phyloP scores from a whole-genome alignment of 2,329 filamentous ascomycete species.

The Penicillium concentricum region DNA sequence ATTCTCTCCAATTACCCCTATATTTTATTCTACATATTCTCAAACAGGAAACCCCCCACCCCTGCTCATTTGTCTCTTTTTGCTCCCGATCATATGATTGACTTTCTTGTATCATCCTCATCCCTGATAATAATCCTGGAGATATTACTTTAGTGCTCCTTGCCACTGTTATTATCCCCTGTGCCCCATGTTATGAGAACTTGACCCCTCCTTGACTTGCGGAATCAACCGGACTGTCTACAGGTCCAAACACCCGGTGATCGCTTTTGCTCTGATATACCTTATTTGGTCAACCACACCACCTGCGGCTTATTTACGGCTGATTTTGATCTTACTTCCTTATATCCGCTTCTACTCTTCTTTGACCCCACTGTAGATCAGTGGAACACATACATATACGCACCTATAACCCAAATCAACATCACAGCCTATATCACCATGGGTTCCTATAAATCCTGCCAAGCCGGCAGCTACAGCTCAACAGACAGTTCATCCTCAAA shows the following conservation, averaged over 20 bases:
- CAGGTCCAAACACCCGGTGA: background rate
- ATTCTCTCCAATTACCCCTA: background rate
- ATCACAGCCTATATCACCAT: constrained; percentile 17
- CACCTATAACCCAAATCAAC: background rate
- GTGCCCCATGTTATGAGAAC: constrained; percentile 18
- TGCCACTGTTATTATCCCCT: constrained; percentile 2
- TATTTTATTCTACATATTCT: background rate
- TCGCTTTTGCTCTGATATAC: constrained; percentile 3
- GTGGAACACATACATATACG: background rate
- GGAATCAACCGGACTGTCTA: background rate
- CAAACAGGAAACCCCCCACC: constrained; percentile 2
- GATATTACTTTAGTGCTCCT: background rate
- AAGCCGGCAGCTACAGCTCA: constrained; percentile 37
- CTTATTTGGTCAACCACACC: constrained; percentile 1
- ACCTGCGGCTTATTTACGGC: constrained; percentile 6
- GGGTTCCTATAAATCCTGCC: constrained; percentile 31
- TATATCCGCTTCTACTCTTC: constrained; percentile 1
- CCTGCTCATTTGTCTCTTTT: background rate
- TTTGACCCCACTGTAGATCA: constrained; percentile 7
- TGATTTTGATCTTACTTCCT: background rate
- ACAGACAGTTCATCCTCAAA: constrained; percentile 41
- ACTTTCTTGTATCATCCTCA: background rate
- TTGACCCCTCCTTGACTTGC: constrained; percentile 4
- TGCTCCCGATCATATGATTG: constrained; percentile 1
- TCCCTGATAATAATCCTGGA: background rate